phyloP scores from a whole-genome alignment of 257 asterid genomes.

The Jacaranda copaia region DNA sequence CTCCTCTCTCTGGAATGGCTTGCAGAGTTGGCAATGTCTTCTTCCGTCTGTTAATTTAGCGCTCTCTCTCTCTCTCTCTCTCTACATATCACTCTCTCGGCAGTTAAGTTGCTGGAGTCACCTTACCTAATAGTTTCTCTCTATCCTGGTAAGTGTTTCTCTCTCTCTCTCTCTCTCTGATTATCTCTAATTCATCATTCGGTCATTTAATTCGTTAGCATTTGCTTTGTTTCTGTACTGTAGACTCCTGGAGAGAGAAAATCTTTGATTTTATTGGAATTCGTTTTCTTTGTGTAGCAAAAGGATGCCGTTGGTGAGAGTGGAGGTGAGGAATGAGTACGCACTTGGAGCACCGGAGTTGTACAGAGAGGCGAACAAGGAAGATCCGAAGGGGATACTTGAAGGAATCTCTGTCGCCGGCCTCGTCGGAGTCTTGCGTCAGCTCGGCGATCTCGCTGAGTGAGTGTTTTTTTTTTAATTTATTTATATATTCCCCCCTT shows the following conservation, averaged over 20 bases:
- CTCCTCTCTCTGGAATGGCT: slow-evolving; percentile 63
- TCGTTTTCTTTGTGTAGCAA: slow-evolving; percentile 11
- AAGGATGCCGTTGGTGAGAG: slow-evolving; percentile 86
- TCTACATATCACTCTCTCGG: slow-evolving; percentile 42
- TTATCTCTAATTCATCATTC: slow-evolving; percentile 38
- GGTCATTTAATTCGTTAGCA: slow-evolving; percentile 44
- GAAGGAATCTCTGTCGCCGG: slow-evolving; percentile 90
- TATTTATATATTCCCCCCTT: too few species aligned
- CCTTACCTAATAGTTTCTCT: slow-evolving; percentile 48
- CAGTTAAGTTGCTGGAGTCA: slow-evolving; percentile 58
- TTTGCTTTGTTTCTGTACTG: slow-evolving; percentile 30
- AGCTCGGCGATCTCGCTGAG: slow-evolving; percentile 98
- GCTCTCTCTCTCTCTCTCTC: slow-evolving; percentile 33
- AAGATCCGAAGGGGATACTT: slow-evolving; percentile 82
- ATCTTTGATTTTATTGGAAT: slow-evolving; percentile 21
- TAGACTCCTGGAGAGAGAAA: slow-evolving; percentile 31
- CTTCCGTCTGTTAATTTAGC: slow-evolving; percentile 33
- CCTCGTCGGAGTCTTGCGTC: slow-evolving; percentile 87
- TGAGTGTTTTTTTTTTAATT: slow-evolving; percentile 38
- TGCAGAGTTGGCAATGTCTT: slow-evolving; percentile 85
- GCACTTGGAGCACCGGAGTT: slow-evolving; percentile 82
- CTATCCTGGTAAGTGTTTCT: slow-evolving; percentile 18
- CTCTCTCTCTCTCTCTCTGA: slow-evolving; percentile 19
- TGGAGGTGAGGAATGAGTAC: slow-evolving; percentile 78
- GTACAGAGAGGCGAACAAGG: slow-evolving; percentile 60